Conservation (phyloP, 768 basidiomycete species). For the Termitomyces sp. region DNA sequence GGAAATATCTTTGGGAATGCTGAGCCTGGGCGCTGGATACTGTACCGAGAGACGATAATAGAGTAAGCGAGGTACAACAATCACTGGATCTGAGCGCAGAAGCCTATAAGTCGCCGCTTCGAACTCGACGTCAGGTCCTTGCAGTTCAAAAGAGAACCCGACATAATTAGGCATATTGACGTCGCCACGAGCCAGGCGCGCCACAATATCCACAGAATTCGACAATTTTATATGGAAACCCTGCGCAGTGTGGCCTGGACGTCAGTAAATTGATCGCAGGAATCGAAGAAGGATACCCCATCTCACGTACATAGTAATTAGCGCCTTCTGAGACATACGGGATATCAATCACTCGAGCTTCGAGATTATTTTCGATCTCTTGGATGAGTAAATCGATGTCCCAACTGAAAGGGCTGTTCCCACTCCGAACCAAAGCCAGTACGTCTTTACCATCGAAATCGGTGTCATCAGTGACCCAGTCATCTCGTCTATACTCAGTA, state of each 20-base stretch:
- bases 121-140: neutral
- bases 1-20: neutral
- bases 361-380: conserved; percentile 3
- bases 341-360: neutral
- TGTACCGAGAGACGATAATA: neutral
- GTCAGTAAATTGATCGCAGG: neutral
- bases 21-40: neutral
- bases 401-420: neutral
- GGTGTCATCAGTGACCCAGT: neutral
- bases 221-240: conserved; percentile 1
- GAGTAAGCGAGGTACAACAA: neutral
- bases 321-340: neutral
- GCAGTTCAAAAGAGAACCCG: neutral
- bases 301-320: neutral
- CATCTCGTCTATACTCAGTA: neutral
- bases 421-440: neutral
- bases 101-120: neutral
- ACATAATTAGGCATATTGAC: neutral
- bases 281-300: neutral
- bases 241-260: neutral
- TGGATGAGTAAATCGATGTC: neutral
- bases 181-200: neutral
- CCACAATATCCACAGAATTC: neutral
- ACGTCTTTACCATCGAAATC: neutral
- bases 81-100: neutral